Conservation (phyloP, 2,329 filamentous ascomycete genomes). For the Calonectria henricotiae region DNA sequence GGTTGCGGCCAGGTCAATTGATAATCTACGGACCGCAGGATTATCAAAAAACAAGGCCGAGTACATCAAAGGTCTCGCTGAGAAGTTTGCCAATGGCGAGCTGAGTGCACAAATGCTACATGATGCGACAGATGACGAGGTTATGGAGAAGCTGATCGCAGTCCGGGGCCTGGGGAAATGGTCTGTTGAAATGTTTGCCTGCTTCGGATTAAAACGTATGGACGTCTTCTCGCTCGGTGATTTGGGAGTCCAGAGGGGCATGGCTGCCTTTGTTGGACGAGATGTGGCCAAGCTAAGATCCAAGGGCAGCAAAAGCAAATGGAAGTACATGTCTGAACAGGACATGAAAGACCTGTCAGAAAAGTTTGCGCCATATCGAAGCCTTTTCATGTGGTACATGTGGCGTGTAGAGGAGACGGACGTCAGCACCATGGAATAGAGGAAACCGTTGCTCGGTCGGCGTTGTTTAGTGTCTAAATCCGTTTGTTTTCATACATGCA, state of each 20-base stretch:
- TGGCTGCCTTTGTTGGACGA: slow-evolving; percentile 88
- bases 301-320: slow-evolving; percentile 80
- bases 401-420: slow-evolving; percentile 90
- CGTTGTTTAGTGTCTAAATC: slow-evolving; percentile 38
- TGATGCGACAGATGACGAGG: slow-evolving; percentile 86
- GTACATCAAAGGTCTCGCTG: slow-evolving; percentile 89
- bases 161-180: slow-evolving; percentile 90
- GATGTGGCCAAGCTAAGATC: slow-evolving; percentile 89
- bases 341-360: slow-evolving; percentile 91
- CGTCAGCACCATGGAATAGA: slow-evolving; percentile 72
- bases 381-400: slow-evolving; percentile 99
- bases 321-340: slow-evolving; percentile 97
- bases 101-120: slow-evolving; percentile 84
- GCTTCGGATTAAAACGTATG: slow-evolving; percentile 93
- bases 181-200: slow-evolving; percentile 99
- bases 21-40: slow-evolving; percentile 85
- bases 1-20: slow-evolving; percentile 76
- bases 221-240: slow-evolving; percentile 96
- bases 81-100: slow-evolving; percentile 84
- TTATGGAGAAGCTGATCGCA: slow-evolving; percentile 86
- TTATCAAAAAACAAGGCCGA: slow-evolving; percentile 96
- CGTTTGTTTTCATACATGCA: slow-evolving; percentile 21
- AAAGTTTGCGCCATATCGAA: slow-evolving; percentile 89
- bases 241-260: slow-evolving; percentile 93
- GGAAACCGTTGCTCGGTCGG: slow-evolving; percentile 41